Evolutionary conservation across 345 rosid genomes (phyloP).

Genomic region (Moricandia moricandioides): DNA sequence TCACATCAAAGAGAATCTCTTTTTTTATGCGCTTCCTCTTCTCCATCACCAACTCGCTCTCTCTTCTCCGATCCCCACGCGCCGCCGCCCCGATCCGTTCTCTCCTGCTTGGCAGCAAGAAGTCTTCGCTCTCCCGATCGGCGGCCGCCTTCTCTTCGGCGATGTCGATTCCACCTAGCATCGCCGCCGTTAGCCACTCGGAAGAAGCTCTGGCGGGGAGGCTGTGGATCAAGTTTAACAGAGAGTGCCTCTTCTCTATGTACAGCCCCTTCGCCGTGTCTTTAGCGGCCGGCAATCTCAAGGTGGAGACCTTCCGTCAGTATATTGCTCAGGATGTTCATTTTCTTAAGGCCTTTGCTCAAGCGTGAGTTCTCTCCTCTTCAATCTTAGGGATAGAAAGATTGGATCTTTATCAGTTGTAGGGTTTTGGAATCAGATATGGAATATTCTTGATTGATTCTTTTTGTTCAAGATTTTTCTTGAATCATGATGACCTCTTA

Average conservation of each 20-base stretch:
- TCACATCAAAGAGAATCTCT: not conserved
- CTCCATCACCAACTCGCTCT: slow-evolving; percentile 18
- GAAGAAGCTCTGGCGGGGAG: slow-evolving; percentile 61
- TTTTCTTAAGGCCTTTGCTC: slow-evolving; percentile 85
- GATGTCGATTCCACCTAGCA: slow-evolving; percentile 40
- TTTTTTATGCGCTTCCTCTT: slow-evolving; percentile 46
- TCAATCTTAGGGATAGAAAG: not conserved
- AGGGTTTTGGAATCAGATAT: not conserved
- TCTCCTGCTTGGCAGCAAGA: slow-evolving; percentile 21
- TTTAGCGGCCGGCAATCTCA: slow-evolving; percentile 80
- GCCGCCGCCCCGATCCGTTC: slow-evolving; percentile 17
- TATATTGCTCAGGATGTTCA: slow-evolving; percentile 79
- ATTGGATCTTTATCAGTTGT: slow-evolving; percentile 22
- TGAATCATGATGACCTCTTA: not conserved
- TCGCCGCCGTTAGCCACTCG: slow-evolving; percentile 8
- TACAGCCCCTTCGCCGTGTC: slow-evolving; percentile 71
- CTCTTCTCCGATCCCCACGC: slow-evolving; percentile 26
- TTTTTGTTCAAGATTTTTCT: not conserved
- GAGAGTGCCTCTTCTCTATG: slow-evolving; percentile 62
- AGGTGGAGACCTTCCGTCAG: slow-evolving; percentile 64
- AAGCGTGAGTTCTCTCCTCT: slow-evolving; percentile 59
- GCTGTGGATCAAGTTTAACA: slow-evolving; percentile 72
- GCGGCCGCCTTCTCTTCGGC: slow-evolving; percentile 24
- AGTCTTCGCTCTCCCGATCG: slow-evolving; percentile 36
- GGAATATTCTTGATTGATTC: not conserved